Base-by-base conservation (phyloP, 345 rosid genomes). In the Isatis tinctoria region DNA sequence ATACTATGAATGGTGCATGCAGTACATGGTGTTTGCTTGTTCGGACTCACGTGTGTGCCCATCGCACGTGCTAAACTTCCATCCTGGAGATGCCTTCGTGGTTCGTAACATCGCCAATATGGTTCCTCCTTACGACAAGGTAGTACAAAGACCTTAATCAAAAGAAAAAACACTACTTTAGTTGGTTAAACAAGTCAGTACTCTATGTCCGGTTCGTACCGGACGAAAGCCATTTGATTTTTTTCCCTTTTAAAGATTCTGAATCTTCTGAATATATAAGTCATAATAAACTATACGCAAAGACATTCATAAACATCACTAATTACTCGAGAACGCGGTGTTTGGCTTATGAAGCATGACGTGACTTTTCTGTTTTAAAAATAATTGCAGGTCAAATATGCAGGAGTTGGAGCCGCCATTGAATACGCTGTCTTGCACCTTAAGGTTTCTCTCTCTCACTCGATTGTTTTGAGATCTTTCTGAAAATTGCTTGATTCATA, bases 21-120 rank as follows among this genome's bases (percentile, higher is more conserved):
- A 94, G 99, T 95, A 66, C 65, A 87, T 95, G 96, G 89, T 92
- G 67, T 90, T 95, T 81, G 96, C 97, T 2, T 95, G 99, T 90
- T 88, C 97, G 11, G 97, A 95, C 77, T 92, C 99, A 10, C 78
- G 99, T 39, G 99, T 95, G 30, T 90, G 97, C 82, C 97, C 99
- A 16, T 92, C 97, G 1, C 99, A 95, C 69, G 82, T 92, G 47
- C 84, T 92, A 58, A 82, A 90, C 68, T 83, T 92, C 30, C 89
- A 95, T 32, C 99, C 99, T 3, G 97, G 99, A 8, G 99, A 95
- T 68, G 99, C 98, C 37, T 95, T 95, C 59, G 74, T 95, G 67
- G 93, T 90, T 66, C 93, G 99, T 8, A 95, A 95, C 57, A 85
- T 95, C 33, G 96, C 97, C 36, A 88, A 87, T 77, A 83, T 95